Base-by-base conservation (phyloP, 768 basidiomycete genomes). In the Sporobolomyces pararoseus region DNA sequence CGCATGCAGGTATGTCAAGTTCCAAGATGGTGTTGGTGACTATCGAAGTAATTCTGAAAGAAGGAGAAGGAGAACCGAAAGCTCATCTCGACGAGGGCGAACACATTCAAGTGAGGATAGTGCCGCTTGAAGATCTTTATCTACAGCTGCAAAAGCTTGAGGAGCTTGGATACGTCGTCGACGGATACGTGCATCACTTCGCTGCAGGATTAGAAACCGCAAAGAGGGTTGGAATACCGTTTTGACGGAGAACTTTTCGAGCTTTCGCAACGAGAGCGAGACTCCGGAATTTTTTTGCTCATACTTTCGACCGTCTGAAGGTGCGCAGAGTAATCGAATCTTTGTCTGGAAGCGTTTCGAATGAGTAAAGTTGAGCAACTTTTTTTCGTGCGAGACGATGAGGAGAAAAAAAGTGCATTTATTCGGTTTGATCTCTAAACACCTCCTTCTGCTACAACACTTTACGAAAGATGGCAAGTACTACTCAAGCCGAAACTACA, bases 21-120 rank as follows among this genome's bases (percentile, higher is more conserved):
- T 89, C 94, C 17, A 95, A 89, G 77, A 94, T 94, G 90, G 87
- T 90, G 75, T 84, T 96, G 27, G 86, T 91, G 54, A 83, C 87
- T 23, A 82, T 94, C 46, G 72, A 73, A 68, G 88, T 51, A 78
- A 82, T 39, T 63, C 80, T 95, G 71, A 84, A 87, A 70, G 83
- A 82, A 21, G 75, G 77, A 23, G 78, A 80, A 60, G 76, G 76
- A 13, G 78, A 79, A 29, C 91, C 91, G 0, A 80, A 83, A 16
- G 86, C 89, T 63, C 85, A 89, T 65, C 86, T 93, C 1, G 91
- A 95, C 23, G 76, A 74, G 31, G 93, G 91, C 14, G 93, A 97
- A 79, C 86, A 87, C 71, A 92, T 97, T 73, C 83, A 87, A 49
- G 86, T 84, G 50, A 84, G 85, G 57, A 84, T 90, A 25, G 85